Conservation (phyloP, 352 stramenopile genomes). For the Phytophthora foliorum region DNA sequence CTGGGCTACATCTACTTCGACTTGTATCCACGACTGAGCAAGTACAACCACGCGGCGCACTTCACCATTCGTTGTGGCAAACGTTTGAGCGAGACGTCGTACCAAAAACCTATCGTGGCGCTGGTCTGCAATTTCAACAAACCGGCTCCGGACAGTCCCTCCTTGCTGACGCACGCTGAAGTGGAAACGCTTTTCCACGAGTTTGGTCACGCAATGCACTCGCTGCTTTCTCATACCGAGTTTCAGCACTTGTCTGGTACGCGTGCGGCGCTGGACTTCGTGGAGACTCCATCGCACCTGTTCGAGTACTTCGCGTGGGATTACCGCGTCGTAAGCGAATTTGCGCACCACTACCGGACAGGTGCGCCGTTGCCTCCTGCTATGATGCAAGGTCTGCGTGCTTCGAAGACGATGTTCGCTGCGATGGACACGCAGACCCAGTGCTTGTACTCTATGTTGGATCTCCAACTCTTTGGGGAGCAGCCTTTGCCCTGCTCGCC, state of each 20-base stretch:
- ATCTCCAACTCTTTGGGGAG: conserved; percentile 77
- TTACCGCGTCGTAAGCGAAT: conserved; percentile 83
- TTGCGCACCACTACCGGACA: conserved; percentile 87
- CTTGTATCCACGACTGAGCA: conserved; percentile 91
- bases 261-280: conserved; percentile 95
- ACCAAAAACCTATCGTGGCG: conserved; percentile 96
- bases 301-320: conserved; percentile 98
- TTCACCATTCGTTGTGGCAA: conserved; percentile 98
- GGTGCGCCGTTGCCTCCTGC: conserved; percentile 76
- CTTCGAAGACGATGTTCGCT: conserved; percentile 90
- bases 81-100: conserved; percentile 53
- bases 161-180: conserved; percentile 92
- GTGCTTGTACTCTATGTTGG: conserved; percentile 86
- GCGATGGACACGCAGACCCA: conserved; percentile 91
- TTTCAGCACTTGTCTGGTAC: conserved; percentile 98
- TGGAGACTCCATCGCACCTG: conserved; percentile 96
- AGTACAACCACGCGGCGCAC: conserved; percentile 92
- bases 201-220: conserved; percentile 98
- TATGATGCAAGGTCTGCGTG: conserved; percentile 80
- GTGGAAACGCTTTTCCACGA: conserved; percentile 99
- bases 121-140: conserved; percentile 94
- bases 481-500: conserved; percentile 54
- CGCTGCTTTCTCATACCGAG: conserved; percentile 94
- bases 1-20: conserved; percentile 97
- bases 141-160: conserved; percentile 72